These are phyloP conservation scores for Talaromyces sp. DNA, from an alignment of 2,329 filamentous ascomycete genomes.

Conservation along the genomic window DNA sequence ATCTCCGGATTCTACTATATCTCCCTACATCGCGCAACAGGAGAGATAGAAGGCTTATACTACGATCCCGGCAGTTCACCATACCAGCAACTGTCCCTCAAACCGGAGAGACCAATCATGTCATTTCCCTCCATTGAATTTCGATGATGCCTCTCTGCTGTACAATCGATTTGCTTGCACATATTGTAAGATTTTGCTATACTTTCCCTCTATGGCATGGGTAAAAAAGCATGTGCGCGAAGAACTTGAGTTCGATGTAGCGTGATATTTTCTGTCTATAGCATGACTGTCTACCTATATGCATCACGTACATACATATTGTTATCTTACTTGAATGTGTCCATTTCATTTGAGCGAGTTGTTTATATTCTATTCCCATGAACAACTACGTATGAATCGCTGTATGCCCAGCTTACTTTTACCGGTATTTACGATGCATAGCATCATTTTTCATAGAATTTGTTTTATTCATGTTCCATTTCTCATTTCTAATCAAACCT, in stretches of 20 bases:
- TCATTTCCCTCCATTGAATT: constrained; percentile 43
- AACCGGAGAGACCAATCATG: constrained; percentile 41
- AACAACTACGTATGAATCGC: not conserved
- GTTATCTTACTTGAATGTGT: not conserved
- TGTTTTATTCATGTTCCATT: not conserved
- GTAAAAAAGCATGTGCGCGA: not conserved
- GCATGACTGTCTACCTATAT: not conserved
- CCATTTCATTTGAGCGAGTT: not conserved
- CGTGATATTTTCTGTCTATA: not conserved
- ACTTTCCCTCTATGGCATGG: not conserved
- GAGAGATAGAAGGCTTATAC: constrained; percentile 48
- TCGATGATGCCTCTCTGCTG: constrained; percentile 26
- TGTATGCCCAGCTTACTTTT: not conserved
- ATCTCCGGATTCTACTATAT: constrained; percentile 53
- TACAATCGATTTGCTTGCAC: not conserved
- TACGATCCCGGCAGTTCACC: constrained; percentile 50
- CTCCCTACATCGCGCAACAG: constrained; percentile 44
- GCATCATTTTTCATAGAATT: not conserved
- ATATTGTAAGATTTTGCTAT: not conserved
- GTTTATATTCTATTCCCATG: too few relatives aligned
- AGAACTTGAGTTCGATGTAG: not conserved
- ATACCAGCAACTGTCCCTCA: constrained; percentile 47
- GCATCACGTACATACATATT: not conserved
- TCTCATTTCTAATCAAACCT: not conserved
- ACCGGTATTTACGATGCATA: not conserved